Evolutionary conservation across 1,284 basidiomycete species (phyloP).

Genomic region (Moniliophthora roreri): DNA sequence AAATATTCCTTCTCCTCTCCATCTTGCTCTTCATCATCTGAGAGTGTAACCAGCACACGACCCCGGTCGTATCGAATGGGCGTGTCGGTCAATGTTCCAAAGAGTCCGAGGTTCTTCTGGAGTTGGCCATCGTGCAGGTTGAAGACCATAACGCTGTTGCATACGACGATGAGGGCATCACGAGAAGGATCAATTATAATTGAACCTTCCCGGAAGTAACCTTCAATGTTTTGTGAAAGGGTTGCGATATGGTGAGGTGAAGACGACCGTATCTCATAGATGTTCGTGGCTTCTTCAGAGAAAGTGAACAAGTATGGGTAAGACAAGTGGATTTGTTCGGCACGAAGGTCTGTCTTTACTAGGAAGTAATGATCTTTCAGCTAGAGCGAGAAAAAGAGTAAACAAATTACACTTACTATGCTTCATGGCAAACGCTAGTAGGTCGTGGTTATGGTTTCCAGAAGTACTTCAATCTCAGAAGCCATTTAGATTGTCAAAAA

Average conservation of each 20-base stretch:
- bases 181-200: slow-evolving; percentile 2
- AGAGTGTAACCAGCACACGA: slow-evolving; percentile 2
- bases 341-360: background rate
- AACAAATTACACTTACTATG: no score
- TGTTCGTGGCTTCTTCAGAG: background rate
- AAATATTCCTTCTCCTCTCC: background rate
- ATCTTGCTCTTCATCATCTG: background rate
- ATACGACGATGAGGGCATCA: background rate
- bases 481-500: no score
- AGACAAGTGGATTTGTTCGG: background rate
- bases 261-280: slow-evolving; percentile 1
- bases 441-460: no score
- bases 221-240: background rate
- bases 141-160: background rate
- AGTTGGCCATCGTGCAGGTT: slow-evolving; percentile 3
- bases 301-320: slow-evolving; percentile 1
- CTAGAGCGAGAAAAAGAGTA: no score
- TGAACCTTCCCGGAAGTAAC: background rate
- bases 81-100: background rate
- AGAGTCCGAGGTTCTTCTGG: background rate
- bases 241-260: background rate
- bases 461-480: no score
- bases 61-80: background rate
- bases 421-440: no score
- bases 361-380: no score